These are phyloP conservation scores for Debaryomyces subglobosus DNA, from an alignment of 1,139 yeast species.

Conservation along the genomic window DNA sequence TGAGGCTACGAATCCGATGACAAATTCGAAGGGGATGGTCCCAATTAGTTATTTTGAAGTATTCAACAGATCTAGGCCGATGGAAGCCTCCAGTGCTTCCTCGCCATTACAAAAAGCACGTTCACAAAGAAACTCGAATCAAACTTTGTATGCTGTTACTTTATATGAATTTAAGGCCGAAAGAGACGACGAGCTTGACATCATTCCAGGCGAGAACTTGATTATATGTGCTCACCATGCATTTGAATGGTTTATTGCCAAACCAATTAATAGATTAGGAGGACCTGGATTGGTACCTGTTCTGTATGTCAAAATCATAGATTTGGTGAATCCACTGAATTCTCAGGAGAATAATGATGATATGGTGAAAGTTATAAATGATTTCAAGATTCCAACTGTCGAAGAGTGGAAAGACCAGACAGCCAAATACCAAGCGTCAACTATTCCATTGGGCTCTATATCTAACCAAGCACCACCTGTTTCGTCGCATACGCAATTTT, in stretches of 20 bases:
- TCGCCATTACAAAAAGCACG: conserved; percentile 3
- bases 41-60: conserved; percentile 85
- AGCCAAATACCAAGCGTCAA: conserved; percentile 90
- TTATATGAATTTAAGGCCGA: conserved; percentile 88
- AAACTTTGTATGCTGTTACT: conserved; percentile 49
- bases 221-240: conserved; percentile 95
- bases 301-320: conserved; percentile 83
- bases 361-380: conserved; percentile 45
- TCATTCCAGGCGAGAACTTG: conserved; percentile 82
- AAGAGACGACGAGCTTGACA: conserved; percentile 83
- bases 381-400: conserved; percentile 80
- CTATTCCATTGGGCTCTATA: conserved; percentile 71
- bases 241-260: conserved; percentile 96
- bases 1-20: conserved; percentile 87
- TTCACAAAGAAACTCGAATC: conserved; percentile 24
- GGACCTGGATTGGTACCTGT: conserved; percentile 98
- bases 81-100: conserved; percentile 11
- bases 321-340: conserved; percentile 57
- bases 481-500: conserved; percentile 44
- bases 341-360: conserved; percentile 27
- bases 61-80: conserved; percentile 60
- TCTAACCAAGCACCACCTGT: conserved; percentile 32
- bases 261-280: conserved; percentile 91
- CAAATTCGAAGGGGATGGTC: conserved; percentile 79
- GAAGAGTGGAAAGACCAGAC: conserved; percentile 94